Conservation (phyloP, 2,329 filamentous ascomycete species). For the Penicillium sp. region DNA sequence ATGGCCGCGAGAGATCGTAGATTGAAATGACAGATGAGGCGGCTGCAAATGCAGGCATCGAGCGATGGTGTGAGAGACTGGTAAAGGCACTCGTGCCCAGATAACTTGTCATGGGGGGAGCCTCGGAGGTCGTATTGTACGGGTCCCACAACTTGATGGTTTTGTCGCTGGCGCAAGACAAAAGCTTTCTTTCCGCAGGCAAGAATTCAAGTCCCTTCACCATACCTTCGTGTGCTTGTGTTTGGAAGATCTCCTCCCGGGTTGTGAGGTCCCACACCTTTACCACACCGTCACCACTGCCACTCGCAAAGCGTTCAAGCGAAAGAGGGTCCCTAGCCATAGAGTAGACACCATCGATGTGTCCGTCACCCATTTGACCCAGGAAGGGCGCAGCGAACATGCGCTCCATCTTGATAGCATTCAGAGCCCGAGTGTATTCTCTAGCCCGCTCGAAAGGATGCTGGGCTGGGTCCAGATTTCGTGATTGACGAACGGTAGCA, state of each 20-base stretch:
- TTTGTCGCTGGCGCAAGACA: slow-evolving; percentile 83
- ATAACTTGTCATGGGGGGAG: slow-evolving; percentile 79
- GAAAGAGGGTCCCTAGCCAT: slow-evolving; percentile 78
- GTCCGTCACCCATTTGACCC: slow-evolving; percentile 80
- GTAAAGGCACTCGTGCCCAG: slow-evolving; percentile 82
- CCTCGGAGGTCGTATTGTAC: slow-evolving; percentile 68
- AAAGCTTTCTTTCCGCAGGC: slow-evolving; percentile 79
- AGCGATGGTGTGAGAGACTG: slow-evolving; percentile 78
- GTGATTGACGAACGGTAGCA: slow-evolving; percentile 46
- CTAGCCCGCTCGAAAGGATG: slow-evolving; percentile 89
- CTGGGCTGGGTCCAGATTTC: slow-evolving; percentile 72
- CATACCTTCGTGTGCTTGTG: slow-evolving; percentile 85
- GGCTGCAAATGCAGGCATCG: slow-evolving; percentile 73
- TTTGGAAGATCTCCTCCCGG: slow-evolving; percentile 72
- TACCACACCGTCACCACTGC: slow-evolving; percentile 86
- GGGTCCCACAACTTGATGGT: slow-evolving; percentile 91
- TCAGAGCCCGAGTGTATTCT: slow-evolving; percentile 76
- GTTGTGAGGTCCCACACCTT: slow-evolving; percentile 87
- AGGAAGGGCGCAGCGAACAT: slow-evolving; percentile 88
- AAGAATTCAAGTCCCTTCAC: slow-evolving; percentile 82
- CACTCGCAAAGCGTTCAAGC: slow-evolving; percentile 74
- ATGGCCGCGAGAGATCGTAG: slow-evolving; percentile 81
- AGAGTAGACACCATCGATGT: slow-evolving; percentile 86
- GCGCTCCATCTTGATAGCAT: slow-evolving; percentile 88
- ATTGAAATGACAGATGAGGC: slow-evolving; percentile 78